These are phyloP conservation scores for Oryza meridionalis DNA, from an alignment of 176 grass and related monocot species.

Conservation along the genomic window DNA sequence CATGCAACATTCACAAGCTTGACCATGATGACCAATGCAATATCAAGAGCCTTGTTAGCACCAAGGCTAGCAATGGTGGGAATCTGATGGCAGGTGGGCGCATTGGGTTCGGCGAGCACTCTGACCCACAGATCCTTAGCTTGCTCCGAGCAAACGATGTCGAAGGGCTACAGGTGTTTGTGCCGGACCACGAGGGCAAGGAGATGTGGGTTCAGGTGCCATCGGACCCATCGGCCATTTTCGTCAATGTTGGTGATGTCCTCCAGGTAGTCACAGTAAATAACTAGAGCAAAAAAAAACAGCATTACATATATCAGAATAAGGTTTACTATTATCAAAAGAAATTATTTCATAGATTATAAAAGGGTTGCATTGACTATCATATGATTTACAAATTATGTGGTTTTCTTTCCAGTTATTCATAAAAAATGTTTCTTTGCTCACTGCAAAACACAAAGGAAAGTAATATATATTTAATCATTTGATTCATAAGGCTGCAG, in stretches of 20 bases:
- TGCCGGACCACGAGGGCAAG: neutral
- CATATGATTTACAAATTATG: constrained; percentile 1
- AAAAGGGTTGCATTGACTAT: neutral
- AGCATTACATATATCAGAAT: constrained; percentile 26
- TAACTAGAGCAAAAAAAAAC: constrained; percentile 12
- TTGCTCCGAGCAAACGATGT: constrained; percentile 87
- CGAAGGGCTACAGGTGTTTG: constrained; percentile 72
- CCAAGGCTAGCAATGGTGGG: constrained; percentile 29
- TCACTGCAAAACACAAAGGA: constrained; percentile 8
- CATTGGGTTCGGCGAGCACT: constrained; percentile 94
- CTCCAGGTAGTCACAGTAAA: constrained; percentile 63
- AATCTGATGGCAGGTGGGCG: constrained; percentile 19
- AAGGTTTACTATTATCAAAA: neutral
- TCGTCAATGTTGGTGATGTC: constrained; percentile 81
- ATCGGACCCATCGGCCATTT: constrained; percentile 74
- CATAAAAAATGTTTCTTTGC: constrained; percentile 2
- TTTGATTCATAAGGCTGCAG: neutral
- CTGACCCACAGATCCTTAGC: constrained; percentile 89
- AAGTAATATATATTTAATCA: neutral
- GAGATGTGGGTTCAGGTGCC: constrained; percentile 73
- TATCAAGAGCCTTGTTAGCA: constrained; percentile 38
- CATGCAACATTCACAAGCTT: constrained; percentile 47
- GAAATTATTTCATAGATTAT: neutral
- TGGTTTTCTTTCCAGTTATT: neutral
- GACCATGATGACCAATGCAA: constrained; percentile 55